Evolutionary conservation across 1,139 yeast genomes (phyloP).

Genomic region (Saccharomyces hybrid): DNA sequence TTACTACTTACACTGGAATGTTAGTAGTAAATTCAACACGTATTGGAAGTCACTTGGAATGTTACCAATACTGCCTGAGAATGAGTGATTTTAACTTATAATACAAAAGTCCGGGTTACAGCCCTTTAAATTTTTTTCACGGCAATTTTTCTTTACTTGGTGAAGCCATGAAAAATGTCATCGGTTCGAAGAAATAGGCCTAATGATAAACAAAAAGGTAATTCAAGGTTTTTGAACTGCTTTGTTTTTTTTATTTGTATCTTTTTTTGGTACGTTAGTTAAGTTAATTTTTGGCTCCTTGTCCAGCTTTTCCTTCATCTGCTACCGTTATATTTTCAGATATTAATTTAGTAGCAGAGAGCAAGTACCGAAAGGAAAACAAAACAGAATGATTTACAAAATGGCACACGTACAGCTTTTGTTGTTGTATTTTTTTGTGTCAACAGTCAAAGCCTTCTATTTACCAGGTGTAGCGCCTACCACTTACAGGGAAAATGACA

Average conservation of each 20-base stretch:
- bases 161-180: constrained; percentile 2
- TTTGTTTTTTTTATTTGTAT: background rate
- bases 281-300: background rate
- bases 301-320: background rate
- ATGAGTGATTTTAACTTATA: background rate
- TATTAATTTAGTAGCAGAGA: background rate
- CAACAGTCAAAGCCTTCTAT: constrained; percentile 50
- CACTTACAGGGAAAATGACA: constrained; percentile 64
- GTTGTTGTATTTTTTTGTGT: background rate
- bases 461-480: constrained; percentile 95
- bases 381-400: background rate
- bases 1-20: background rate
- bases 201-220: background rate
- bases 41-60: background rate
- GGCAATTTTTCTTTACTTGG: background rate
- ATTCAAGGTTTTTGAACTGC: background rate
- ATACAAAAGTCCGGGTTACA: background rate
- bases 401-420: background rate
- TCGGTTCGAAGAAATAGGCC: background rate
- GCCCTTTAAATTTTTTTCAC: background rate
- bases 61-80: background rate
- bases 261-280: background rate
- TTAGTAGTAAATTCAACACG: background rate
- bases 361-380: background rate
- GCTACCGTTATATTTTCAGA: background rate